These are phyloP conservation scores for Cymbopogon flexuosus DNA, from an alignment of 202 grass and related monocot genomes.

Conservation along the genomic window DNA sequence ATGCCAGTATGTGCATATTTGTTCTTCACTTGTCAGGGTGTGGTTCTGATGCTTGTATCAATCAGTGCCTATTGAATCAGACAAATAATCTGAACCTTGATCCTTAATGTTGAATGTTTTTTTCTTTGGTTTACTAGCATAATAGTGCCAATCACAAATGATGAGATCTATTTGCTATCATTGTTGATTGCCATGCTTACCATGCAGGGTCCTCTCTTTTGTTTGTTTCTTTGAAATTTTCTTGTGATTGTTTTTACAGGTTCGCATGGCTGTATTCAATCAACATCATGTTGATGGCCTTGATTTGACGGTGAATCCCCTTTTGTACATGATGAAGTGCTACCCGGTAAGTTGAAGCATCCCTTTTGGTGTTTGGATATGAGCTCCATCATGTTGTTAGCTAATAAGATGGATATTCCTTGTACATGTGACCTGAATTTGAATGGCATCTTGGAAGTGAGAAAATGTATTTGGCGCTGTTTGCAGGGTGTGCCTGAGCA, in stretches of 20 bases:
- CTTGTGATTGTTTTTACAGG: constrained; percentile 37
- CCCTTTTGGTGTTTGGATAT: background rate
- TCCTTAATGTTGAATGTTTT: background rate
- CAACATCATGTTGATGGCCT: constrained; percentile 98
- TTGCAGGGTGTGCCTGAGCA: constrained; percentile 92
- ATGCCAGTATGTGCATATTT: background rate
- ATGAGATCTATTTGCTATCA: background rate
- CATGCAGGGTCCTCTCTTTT: background rate
- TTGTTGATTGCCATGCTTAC: constrained; percentile 3
- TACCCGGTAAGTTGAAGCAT: constrained; percentile 65
- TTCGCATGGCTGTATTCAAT: constrained; percentile 96
- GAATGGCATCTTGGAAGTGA: background rate
- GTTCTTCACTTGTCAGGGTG: background rate
- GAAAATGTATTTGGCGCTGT: constrained; percentile 12
- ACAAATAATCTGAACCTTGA: background rate
- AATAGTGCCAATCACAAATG: background rate
- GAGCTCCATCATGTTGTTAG: background rate
- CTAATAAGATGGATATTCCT: background rate
- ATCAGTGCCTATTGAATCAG: background rate
- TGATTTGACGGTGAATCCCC: constrained; percentile 81
- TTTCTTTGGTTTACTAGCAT: background rate
- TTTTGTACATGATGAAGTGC: constrained; percentile 98
- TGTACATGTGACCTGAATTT: background rate
- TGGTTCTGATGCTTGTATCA: constrained; percentile 1
- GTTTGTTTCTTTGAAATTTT: constrained; percentile 21